Evolutionary conservation across 1,139 yeast species (phyloP).

Genomic region (Chernovozyma sophiae-reginae): DNA sequence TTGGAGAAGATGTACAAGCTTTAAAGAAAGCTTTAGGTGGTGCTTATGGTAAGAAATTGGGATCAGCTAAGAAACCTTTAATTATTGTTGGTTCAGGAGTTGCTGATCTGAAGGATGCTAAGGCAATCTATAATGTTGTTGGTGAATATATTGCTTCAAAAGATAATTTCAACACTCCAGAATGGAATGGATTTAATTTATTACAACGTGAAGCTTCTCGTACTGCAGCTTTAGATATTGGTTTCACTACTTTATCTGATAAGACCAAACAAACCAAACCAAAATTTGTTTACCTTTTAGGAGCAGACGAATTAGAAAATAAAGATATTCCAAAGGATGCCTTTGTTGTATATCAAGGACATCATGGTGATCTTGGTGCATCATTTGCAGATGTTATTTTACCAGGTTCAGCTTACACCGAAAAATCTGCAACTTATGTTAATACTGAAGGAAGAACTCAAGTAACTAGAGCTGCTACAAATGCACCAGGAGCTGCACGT

Average conservation of each 20-base stretch:
- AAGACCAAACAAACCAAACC: constrained; percentile 52
- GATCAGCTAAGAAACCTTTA: constrained; percentile 68
- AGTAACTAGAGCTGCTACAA: constrained; percentile 80
- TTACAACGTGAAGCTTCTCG: constrained; percentile 86
- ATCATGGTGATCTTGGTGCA: constrained; percentile 90
- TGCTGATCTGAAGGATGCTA: constrained; percentile 63
- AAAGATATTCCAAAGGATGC: constrained; percentile 78
- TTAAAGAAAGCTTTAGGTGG: constrained; percentile 63
- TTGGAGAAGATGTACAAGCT: constrained; percentile 60
- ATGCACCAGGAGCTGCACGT: constrained; percentile 89
- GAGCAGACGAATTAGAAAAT: constrained; percentile 77
- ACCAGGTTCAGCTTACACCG: constrained; percentile 89
- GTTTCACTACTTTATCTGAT: constrained; percentile 59
- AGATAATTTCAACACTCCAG: constrained; percentile 60
- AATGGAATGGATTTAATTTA: constrained; percentile 81
- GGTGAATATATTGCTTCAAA: constrained; percentile 61
- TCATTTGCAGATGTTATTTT: constrained; percentile 83
- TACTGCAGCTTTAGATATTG: constrained; percentile 82
- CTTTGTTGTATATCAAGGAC: constrained; percentile 87
- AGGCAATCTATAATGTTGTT: constrained; percentile 56
- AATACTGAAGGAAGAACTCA: constrained; percentile 92
- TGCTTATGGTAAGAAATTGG: constrained; percentile 64
- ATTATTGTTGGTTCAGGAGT: constrained; percentile 83
- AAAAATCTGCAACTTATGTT: constrained; percentile 82
- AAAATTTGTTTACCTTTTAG: constrained; percentile 74